Conservation (phyloP, 768 basidiomycete species). For the Panellus pusillus region DNA sequence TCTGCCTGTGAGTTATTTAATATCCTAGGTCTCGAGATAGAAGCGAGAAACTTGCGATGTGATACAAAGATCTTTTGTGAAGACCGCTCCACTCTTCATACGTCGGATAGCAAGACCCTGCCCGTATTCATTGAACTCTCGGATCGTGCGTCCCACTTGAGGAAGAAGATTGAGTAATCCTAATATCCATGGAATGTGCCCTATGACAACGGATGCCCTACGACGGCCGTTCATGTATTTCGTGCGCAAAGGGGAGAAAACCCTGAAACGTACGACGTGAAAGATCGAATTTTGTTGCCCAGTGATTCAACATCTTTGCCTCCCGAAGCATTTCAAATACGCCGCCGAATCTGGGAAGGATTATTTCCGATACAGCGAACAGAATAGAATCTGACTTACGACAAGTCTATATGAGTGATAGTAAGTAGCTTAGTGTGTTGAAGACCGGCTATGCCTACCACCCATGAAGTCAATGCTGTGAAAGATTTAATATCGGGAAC, state of each 20-base stretch:
- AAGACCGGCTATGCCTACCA: constrained; percentile 1
- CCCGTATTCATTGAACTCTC: constrained; percentile 7
- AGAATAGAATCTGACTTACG: no score
- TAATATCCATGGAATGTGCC: constrained; percentile 28
- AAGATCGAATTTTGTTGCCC: constrained; percentile 43
- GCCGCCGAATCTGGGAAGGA: constrained; percentile 21
- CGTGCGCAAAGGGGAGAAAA: neutral
- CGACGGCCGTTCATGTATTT: neutral
- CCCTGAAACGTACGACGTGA: constrained; percentile 36
- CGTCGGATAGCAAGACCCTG: constrained; percentile 1
- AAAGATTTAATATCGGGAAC: neutral
- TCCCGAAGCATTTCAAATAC: constrained; percentile 33
- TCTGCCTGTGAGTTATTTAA: constrained; percentile 30
- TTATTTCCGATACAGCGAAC: no score
- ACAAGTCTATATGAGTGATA: no score
- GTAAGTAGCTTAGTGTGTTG: no score
- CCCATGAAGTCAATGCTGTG: constrained; percentile 39
- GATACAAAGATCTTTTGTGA: constrained; percentile 42
- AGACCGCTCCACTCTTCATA: constrained; percentile 27
- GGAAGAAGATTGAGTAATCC: constrained; percentile 7
- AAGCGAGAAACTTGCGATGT: constrained; percentile 31
- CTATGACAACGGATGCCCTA: constrained; percentile 36
- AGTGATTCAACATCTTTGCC: constrained; percentile 42
- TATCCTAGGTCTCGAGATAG: no score
- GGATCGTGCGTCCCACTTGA: neutral